Evolutionary conservation across 2,329 filamentous ascomycete species (phyloP), one percentile per base, ranked within the genome.

Genomic region (Fusarium acutatum): DNA sequence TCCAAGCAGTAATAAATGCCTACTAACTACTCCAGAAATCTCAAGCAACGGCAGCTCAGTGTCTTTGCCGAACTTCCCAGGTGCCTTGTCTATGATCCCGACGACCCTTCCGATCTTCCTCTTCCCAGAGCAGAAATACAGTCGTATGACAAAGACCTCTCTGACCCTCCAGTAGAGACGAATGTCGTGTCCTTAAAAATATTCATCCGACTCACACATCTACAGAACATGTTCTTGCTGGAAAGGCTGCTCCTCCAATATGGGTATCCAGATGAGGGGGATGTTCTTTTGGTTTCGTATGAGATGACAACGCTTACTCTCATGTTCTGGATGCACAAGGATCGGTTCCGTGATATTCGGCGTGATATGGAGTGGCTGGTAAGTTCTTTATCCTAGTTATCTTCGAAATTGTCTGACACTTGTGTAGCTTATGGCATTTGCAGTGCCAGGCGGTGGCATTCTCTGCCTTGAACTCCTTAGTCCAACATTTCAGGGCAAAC

Each of bases 321-420:
- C 0, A 24, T 63, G 6, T 68, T 68, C 18, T 68, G 64, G 65
- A 68, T 59, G 10, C 65, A 67, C 5, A 68, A 68, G 15, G 65
- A 68, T 17, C 24, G 44, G 8, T 68, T 68, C 17, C 41, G 56
- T 0, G 65, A 68, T 14, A 68, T 68, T 3, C 10, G 65, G 0
- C 41, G 65, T 0, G 65, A 68, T 6, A 38, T 68, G 15, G 65
- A 68, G 1, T 68, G 65, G 65, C 50, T 68, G 12, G 65, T 62
- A 12, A 9, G 63, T 17, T 6, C 3, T 8, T 22, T 1, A 1
- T 0, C 4, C 13, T 2, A 22, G 0, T 30, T 6, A 1, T 1
- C 4, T 11, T 47, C 11, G 14, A 3, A 14, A 4, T 17, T 3
- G 2, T 24, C 30, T 50, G 47, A 50, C 9, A 15, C 0, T n/a